A percentile compares a stretch with the other conserved stretches of the same genome.
phyloP scores from a whole-genome alignment of 768 basidiomycete genomes.

The Brasilioporus rufonigricans region DNA sequence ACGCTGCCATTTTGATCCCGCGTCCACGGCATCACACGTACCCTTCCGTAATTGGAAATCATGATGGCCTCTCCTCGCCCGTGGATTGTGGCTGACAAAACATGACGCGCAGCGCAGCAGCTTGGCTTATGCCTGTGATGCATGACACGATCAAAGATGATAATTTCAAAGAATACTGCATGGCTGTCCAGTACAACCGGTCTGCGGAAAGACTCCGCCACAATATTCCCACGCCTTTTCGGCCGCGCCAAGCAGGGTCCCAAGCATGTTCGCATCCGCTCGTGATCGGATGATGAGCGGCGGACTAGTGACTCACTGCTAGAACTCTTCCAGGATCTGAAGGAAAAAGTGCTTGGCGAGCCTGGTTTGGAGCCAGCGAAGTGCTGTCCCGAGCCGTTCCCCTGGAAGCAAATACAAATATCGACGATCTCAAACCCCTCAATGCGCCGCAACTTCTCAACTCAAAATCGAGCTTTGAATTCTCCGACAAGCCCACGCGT shows the following conservation, averaged over 20 bases:
- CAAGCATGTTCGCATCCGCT: neutral
- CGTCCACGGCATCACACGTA: neutral
- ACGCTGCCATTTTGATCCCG: neutral
- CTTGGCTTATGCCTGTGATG: neutral
- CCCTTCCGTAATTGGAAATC: neutral
- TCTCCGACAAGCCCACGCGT: neutral
- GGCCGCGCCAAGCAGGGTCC: neutral
- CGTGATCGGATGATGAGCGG: neutral
- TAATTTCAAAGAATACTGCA: neutral
- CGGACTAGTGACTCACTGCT: neutral
- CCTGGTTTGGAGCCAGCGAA: neutral
- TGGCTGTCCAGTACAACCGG: neutral
- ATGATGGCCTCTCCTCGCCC: neutral
- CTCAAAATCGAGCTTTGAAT: neutral
- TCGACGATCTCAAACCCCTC: neutral
- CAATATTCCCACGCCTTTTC: neutral
- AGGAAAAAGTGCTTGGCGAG: neutral
- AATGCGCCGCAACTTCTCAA: neutral
- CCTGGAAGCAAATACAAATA: neutral
- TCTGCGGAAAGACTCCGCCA: neutral
- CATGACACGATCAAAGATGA: neutral
- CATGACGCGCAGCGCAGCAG: neutral
- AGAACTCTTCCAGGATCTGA: no score
- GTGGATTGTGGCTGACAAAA: neutral
- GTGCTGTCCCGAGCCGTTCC: neutral